These are phyloP conservation scores for Puccinia hordei DNA, from an alignment of 1,284 basidiomycete genomes.

Conservation along the genomic window DNA sequence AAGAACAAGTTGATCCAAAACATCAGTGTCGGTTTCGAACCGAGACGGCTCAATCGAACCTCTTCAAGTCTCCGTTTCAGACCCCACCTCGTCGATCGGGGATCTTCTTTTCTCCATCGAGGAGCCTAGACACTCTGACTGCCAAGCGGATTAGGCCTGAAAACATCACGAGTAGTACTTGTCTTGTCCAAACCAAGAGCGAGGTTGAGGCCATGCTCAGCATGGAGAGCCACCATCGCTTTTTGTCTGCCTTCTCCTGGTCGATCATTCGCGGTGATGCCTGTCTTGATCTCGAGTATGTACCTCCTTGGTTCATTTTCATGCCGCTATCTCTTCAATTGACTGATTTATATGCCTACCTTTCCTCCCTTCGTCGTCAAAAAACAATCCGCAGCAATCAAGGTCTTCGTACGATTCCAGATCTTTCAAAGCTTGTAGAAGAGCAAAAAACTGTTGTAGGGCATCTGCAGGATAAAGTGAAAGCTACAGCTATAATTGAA, in stretches of 20 bases:
- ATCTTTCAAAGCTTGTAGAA: not conserved
- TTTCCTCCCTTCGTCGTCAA: no score
- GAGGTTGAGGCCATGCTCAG: not conserved
- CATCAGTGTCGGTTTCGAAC: not conserved
- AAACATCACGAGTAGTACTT: not conserved
- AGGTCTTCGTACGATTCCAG: not conserved
- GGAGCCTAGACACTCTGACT: not conserved
- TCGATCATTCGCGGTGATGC: slow-evolving; percentile 8
- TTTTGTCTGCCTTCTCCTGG: slow-evolving; percentile 1
- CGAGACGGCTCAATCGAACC: not conserved
- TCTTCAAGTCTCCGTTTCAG: not conserved
- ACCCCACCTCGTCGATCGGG: not conserved
- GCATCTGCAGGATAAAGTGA: not conserved
- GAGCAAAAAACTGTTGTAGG: slow-evolving; percentile 1
- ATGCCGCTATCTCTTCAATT: not conserved
- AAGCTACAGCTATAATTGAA: not conserved
- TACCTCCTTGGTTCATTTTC: not conserved
- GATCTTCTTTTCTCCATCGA: slow-evolving; percentile 25
- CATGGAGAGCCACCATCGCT: not conserved
- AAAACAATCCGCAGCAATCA: slow-evolving; percentile 10
- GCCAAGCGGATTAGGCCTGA: not conserved
- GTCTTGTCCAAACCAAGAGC: not conserved
- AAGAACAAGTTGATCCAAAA: not conserved
- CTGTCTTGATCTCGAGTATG: slow-evolving; percentile 22
- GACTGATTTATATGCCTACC: no score